Percentiles rank a stretch among this genome's conserved stretches.
phyloP scores from a whole-genome alignment of 2,329 filamentous ascomycete species.

The Hortaea werneckii region DNA sequence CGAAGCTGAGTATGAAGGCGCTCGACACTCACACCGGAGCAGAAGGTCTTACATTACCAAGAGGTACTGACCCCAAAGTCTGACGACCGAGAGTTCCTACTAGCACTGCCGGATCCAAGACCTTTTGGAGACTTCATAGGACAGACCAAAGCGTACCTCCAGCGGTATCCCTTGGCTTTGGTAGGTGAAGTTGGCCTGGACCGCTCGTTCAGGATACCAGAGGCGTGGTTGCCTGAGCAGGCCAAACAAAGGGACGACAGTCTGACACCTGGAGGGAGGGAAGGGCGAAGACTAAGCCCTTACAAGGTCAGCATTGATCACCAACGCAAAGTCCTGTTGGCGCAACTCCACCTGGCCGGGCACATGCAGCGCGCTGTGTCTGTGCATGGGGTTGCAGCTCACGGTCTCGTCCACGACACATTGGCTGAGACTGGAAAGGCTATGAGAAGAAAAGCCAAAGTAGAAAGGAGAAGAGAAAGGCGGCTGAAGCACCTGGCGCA shows the following conservation, averaged over 20 bases:
- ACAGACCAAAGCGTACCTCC: constrained; percentile 47
- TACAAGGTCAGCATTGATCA: constrained; percentile 59
- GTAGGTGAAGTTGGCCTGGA: constrained; percentile 72
- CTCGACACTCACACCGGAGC: constrained; percentile 29
- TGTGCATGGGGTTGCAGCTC: constrained; percentile 66
- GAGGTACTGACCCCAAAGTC: constrained; percentile 52
- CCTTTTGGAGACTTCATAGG: constrained; percentile 50
- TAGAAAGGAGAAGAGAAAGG: constrained; percentile 42
- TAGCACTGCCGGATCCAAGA: constrained; percentile 48
- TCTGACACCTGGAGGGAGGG: constrained; percentile 59
- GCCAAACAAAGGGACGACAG: constrained; percentile 34
- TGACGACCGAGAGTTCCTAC: constrained; percentile 40
- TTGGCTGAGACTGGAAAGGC: constrained; percentile 60
- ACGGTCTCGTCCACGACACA: constrained; percentile 58
- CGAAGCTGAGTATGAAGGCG: constrained; percentile 34
- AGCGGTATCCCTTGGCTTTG: constrained; percentile 51
- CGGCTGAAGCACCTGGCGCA: constrained; percentile 7
- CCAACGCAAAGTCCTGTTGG: constrained; percentile 54
- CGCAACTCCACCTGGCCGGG: constrained; percentile 62
- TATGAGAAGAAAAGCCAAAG: constrained; percentile 54
- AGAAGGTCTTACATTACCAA: constrained; percentile 51
- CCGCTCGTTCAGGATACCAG: constrained; percentile 64
- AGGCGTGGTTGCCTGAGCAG: constrained; percentile 39
- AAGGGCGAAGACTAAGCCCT: constrained; percentile 57
- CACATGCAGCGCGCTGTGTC: constrained; percentile 56